These are phyloP conservation scores for Trichosporon sp. DNA, from an alignment of 1,284 basidiomycete species.

Conservation along the genomic window DNA sequence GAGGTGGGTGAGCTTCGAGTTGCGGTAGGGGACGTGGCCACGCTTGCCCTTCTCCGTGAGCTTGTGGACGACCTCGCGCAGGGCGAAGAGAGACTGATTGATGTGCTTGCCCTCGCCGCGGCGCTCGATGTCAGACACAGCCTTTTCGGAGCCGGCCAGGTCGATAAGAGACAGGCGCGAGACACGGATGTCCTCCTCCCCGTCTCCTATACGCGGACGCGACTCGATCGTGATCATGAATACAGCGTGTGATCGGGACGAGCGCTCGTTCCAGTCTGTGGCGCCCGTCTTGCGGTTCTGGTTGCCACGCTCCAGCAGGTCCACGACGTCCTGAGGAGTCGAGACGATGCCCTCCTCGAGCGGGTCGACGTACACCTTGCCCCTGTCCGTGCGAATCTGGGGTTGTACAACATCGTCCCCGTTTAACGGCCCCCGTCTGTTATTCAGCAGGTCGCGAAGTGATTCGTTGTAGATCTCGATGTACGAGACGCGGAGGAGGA, in stretches of 20 bases:
- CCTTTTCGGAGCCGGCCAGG: slow-evolving; percentile 57
- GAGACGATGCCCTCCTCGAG: slow-evolving; percentile 56
- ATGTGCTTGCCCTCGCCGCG: slow-evolving; percentile 58
- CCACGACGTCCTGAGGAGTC: slow-evolving; percentile 52
- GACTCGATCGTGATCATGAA: slow-evolving; percentile 54
- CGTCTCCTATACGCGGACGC: slow-evolving; percentile 35
- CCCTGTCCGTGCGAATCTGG: slow-evolving; percentile 46
- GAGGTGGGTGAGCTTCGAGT: slow-evolving; percentile 56
- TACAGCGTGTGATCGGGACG: slow-evolving; percentile 55
- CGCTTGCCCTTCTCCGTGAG: slow-evolving; percentile 51
- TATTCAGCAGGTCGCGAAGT: slow-evolving; percentile 53
- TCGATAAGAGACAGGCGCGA: slow-evolving; percentile 47
- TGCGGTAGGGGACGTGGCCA: slow-evolving; percentile 56
- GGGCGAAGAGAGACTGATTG: slow-evolving; percentile 55
- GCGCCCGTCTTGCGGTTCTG: slow-evolving; percentile 53
- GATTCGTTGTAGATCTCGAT: slow-evolving; percentile 60
- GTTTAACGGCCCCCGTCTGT: slow-evolving; percentile 33
- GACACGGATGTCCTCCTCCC: slow-evolving; percentile 41
- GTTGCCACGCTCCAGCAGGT: slow-evolving; percentile 53
- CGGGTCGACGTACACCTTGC: slow-evolving; percentile 52
- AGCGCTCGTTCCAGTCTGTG: slow-evolving; percentile 59
- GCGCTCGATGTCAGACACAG: slow-evolving; percentile 54
- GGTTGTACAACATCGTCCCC: slow-evolving; percentile 37
- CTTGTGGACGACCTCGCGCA: slow-evolving; percentile 57
- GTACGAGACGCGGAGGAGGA: slow-evolving; percentile 56